phyloP scores from a whole-genome alignment of 345 rosid species.

The Lepidium sativum region DNA sequence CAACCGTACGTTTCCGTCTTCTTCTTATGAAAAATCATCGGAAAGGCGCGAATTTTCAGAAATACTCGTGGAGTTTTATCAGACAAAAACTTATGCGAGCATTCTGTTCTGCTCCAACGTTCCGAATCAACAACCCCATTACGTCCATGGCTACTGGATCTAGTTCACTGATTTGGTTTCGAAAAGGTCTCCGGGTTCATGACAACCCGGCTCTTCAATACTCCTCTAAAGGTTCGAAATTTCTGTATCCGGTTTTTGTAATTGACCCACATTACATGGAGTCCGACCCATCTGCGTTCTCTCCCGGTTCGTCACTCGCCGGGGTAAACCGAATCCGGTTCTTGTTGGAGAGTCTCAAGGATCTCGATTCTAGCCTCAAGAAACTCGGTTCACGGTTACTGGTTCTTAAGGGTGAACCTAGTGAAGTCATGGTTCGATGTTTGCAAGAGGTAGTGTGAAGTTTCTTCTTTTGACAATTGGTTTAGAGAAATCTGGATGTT shows the following conservation, averaged over 20 bases:
- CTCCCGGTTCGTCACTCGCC: conserved; percentile 63
- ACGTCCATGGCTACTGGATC: conserved; percentile 40
- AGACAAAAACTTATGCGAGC: conserved; percentile 1
- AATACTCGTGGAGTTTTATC: neutral
- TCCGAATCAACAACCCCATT: conserved; percentile 11
- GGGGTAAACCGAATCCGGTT: conserved; percentile 80
- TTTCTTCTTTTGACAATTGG: neutral
- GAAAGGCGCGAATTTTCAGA: conserved; percentile 14
- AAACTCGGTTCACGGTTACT: conserved; percentile 58
- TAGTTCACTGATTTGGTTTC: conserved; percentile 78
- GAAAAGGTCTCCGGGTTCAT: conserved; percentile 88
- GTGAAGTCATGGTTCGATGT: conserved; percentile 59
- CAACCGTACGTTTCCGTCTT: neutral
- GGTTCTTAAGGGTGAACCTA: conserved; percentile 55
- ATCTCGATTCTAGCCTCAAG: conserved; percentile 55
- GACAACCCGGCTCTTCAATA: conserved; percentile 82
- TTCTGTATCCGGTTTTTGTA: conserved; percentile 71
- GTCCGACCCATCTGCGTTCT: conserved; percentile 53
- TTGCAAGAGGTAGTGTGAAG: conserved; percentile 46
- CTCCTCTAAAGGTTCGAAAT: conserved; percentile 42
- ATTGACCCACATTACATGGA: conserved; percentile 87
- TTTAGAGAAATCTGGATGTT: too few species aligned
- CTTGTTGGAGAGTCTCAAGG: conserved; percentile 65
- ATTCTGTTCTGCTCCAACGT: conserved; percentile 1
- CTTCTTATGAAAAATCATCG: neutral